phyloP scores from a whole-genome alignment of 2,329 filamentous ascomycete genomes.

The Colletotrichum costaricense region DNA sequence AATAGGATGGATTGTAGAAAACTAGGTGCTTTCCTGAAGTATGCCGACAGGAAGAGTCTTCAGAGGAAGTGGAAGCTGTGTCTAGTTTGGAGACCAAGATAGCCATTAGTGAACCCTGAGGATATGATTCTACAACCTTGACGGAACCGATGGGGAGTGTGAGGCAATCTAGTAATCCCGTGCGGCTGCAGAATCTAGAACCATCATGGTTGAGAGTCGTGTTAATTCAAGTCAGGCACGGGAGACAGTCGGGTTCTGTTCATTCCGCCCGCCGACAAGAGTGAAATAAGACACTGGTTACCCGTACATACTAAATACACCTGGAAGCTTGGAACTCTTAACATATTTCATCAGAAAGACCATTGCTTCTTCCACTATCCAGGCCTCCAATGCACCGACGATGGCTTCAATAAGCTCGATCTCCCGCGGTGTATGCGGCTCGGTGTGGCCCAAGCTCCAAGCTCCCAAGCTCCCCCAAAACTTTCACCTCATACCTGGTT shows the following conservation, averaged over 20 bases:
- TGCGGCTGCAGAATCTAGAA: neutral
- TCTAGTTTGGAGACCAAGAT: neutral
- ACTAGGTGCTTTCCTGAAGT: neutral
- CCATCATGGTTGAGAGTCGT: neutral
- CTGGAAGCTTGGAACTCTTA: neutral
- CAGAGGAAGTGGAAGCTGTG: neutral
- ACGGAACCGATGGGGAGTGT: neutral
- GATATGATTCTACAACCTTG: neutral
- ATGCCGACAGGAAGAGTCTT: neutral
- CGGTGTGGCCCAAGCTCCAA: conserved; percentile 27
- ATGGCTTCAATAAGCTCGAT: neutral
- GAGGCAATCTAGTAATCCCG: neutral
- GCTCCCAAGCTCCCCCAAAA: neutral
- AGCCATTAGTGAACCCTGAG: neutral
- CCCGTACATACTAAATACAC: no score
- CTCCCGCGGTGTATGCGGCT: neutral
- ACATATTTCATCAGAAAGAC: neutral
- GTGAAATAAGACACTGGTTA: neutral
- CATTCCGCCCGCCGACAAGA: neutral
- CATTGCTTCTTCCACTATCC: neutral
- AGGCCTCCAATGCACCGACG: neutral
- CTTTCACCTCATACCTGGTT: neutral
- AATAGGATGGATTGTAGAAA: neutral
- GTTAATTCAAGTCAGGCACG: neutral
- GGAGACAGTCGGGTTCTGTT: neutral